Conservation (phyloP, 129 eudicot genomes). For the Centella asiatica region DNA sequence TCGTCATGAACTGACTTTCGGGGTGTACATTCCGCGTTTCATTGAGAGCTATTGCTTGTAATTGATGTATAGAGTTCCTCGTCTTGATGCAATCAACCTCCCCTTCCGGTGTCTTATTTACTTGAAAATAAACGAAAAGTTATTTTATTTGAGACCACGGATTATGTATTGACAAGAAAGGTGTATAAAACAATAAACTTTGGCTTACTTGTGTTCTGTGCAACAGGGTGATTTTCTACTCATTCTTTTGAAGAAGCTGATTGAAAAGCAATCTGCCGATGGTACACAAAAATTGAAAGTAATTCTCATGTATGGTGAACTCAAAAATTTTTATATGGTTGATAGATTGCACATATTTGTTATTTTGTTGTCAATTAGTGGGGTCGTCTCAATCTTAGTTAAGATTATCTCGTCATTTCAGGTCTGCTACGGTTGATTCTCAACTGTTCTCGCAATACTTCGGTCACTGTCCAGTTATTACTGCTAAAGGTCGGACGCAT, state of each 20-base stretch:
- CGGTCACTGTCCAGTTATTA: conserved; percentile 85
- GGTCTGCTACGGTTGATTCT: conserved; percentile 99
- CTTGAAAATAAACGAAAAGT: too few relatives aligned
- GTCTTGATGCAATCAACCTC: neutral
- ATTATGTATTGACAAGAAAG: neutral
- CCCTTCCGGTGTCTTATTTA: neutral
- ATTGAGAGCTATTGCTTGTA: neutral
- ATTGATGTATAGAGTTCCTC: neutral
- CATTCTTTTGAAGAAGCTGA: conserved; percentile 68
- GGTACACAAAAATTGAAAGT: conserved; percentile 60
- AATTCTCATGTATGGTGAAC: conserved; percentile 72
- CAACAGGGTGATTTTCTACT: conserved; percentile 96
- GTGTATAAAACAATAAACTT: conserved; percentile 2
- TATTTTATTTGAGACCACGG: too few relatives aligned
- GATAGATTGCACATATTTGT: neutral
- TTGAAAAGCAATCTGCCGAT: conserved; percentile 65
- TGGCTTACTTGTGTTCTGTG: conserved; percentile 14
- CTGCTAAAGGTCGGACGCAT: conserved; percentile 95
- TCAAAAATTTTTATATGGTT: conserved; percentile 1
- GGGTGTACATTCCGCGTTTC: neutral
- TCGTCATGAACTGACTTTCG: neutral
- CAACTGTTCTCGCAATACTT: conserved; percentile 76
- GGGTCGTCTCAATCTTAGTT: conserved; percentile 11
- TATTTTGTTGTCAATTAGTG: conserved; percentile 7
- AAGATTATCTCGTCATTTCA: conserved; percentile 17